phyloP scores from a whole-genome alignment of 331 rosid genomes.

The Telfairia occidentalis region DNA sequence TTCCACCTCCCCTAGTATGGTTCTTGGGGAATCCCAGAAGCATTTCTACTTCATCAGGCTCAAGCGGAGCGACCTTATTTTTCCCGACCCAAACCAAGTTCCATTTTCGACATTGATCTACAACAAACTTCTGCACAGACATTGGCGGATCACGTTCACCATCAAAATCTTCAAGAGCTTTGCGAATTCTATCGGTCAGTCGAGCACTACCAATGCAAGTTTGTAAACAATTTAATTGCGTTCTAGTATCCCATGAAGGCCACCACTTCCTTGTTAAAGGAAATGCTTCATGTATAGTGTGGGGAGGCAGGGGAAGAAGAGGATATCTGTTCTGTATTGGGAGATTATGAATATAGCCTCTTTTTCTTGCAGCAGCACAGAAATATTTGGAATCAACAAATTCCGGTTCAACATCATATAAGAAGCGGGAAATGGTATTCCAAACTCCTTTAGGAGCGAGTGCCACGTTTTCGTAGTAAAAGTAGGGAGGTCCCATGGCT shows the following conservation, averaged over 20 bases:
- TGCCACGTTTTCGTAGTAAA: slow-evolving; percentile 90
- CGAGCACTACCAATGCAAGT: slow-evolving; percentile 64
- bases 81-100: slow-evolving; percentile 94
- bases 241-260: slow-evolving; percentile 85
- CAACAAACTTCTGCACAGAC: slow-evolving; percentile 40
- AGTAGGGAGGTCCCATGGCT: slow-evolving; percentile 78
- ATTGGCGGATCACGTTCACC: slow-evolving; percentile 51
- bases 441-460: slow-evolving; percentile 92
- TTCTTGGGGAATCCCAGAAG: slow-evolving; percentile 83
- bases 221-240: slow-evolving; percentile 67
- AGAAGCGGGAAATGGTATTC: slow-evolving; percentile 73
- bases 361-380: slow-evolving; percentile 85
- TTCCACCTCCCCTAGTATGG: slow-evolving; percentile 97
- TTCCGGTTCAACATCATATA: slow-evolving; percentile 74
- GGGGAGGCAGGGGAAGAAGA: slow-evolving; percentile 70
- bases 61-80: slow-evolving; percentile 90
- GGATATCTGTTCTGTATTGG: slow-evolving; percentile 67
- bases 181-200: slow-evolving; percentile 61
- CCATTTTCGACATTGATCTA: slow-evolving; percentile 82
- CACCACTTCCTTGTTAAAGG: slow-evolving; percentile 88
- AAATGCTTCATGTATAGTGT: slow-evolving; percentile 56
- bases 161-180: slow-evolving; percentile 47
- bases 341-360: slow-evolving; percentile 93
- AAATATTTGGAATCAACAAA: slow-evolving; percentile 86
- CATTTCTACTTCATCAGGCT: slow-evolving; percentile 82